A percentile compares a stretch with the other conserved stretches of the same genome.
These are phyloP conservation scores for Daldinia childiae DNA, from an alignment of 495 filamentous ascomycete species.

Conservation along the genomic window DNA sequence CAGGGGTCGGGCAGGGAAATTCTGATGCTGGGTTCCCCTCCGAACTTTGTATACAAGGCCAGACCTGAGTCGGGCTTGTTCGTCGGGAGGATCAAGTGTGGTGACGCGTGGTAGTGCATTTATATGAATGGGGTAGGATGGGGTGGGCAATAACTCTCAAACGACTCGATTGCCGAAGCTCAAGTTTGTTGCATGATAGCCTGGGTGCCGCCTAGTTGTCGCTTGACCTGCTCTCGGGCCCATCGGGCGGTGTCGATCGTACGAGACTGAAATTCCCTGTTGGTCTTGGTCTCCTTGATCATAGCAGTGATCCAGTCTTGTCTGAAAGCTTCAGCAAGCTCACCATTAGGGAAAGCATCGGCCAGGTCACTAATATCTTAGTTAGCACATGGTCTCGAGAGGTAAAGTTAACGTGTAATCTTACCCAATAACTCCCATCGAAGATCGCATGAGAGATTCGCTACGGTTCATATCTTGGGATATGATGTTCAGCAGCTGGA, in stretches of 20 bases:
- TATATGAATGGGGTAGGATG: conserved; percentile 23
- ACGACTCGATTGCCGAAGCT: conserved; percentile 28
- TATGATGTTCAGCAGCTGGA: conserved; percentile 84
- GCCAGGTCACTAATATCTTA: conserved; percentile 77
- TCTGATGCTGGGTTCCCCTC: conserved; percentile 44
- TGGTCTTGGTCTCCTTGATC: conserved; percentile 86
- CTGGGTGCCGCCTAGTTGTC: conserved; percentile 71
- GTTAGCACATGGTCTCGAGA: conserved; percentile 49
- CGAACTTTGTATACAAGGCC: conserved; percentile 45
- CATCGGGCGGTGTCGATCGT: conserved; percentile 95
- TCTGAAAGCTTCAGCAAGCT: conserved; percentile 83
- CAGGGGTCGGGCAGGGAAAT: conserved; percentile 6
- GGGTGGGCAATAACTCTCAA: conserved; percentile 7
- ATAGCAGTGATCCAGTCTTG: conserved; percentile 87
- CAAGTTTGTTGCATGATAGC: conserved; percentile 59
- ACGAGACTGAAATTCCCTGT: conserved; percentile 80
- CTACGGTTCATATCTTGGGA: conserved; percentile 84
- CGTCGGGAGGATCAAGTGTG: conserved; percentile 46
- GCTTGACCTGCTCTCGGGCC: conserved; percentile 97
- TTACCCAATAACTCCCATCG: conserved; percentile 97
- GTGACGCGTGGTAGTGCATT: conserved; percentile 30
- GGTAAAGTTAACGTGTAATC: conserved; percentile 37
- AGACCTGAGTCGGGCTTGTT: conserved; percentile 40
- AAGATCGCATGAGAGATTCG: conserved; percentile 87
- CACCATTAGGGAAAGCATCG: conserved; percentile 90